phyloP scores from a whole-genome alignment of 2,329 filamentous ascomycete species.

The Whalleya microplaca region DNA sequence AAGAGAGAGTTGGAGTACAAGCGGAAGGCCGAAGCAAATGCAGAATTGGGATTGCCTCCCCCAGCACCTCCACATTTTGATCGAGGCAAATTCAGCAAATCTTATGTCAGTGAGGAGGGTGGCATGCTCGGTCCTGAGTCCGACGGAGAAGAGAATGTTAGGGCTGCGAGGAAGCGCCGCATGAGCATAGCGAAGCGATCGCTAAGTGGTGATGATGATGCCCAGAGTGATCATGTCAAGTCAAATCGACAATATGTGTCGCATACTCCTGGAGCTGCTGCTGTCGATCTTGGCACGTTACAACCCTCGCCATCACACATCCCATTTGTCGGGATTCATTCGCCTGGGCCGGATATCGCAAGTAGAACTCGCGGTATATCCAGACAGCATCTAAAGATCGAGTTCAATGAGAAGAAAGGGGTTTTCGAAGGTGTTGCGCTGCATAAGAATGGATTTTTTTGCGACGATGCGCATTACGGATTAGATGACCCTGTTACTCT shows the following conservation, averaged over 20 bases:
- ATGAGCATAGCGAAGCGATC: conserved; percentile 48
- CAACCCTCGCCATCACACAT: conserved; percentile 65
- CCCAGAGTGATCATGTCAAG: conserved; percentile 49
- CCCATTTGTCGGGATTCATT: conserved; percentile 74
- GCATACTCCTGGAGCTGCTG: conserved; percentile 61
- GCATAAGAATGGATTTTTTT: conserved; percentile 71
- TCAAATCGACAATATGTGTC: conserved; percentile 64
- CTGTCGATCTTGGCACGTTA: conserved; percentile 62
- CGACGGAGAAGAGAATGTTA: conserved; percentile 55
- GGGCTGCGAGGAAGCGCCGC: conserved; percentile 51
- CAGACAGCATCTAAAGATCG: conserved; percentile 72
- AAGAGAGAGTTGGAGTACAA: conserved; percentile 50
- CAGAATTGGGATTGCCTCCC: conserved; percentile 52
- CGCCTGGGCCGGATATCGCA: conserved; percentile 63
- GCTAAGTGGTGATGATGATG: conserved; percentile 46
- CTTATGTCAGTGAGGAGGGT: conserved; percentile 71
- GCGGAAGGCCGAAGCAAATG: conserved; percentile 51
- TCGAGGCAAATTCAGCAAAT: conserved; percentile 61
- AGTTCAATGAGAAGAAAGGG: conserved; percentile 65
- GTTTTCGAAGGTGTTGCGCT: conserved; percentile 67
- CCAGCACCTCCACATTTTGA: conserved; percentile 55
- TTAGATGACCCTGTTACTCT: conserved; percentile 59
- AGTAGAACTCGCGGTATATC: conserved; percentile 74
- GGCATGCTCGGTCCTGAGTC: conserved; percentile 69
- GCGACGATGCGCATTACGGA: conserved; percentile 60